Evolutionary conservation across 2,329 filamentous ascomycete genomes (phyloP).

Genomic region (Alternaria consortialis): DNA sequence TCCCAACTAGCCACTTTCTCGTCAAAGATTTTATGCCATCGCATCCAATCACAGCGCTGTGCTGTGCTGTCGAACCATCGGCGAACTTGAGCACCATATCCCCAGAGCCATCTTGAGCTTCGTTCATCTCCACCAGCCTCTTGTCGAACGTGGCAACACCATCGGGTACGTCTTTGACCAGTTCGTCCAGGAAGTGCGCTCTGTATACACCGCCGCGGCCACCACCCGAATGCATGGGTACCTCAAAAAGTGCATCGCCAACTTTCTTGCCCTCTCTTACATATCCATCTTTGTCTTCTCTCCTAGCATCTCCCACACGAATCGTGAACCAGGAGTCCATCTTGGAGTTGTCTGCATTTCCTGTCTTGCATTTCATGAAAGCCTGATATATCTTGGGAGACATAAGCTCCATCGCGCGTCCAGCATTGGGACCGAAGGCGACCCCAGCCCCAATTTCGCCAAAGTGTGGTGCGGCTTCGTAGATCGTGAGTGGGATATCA

Average conservation of each 20-base stretch:
- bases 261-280: conserved; percentile 42
- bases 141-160: conserved; percentile 57
- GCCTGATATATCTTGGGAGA: conserved; percentile 53
- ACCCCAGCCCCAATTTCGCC: conserved; percentile 68
- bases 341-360: conserved; percentile 45
- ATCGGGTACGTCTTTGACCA: conserved; percentile 59
- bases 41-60: conserved; percentile 66
- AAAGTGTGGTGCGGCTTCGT: conserved; percentile 65
- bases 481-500: conserved; percentile 60
- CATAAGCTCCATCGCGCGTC: conserved; percentile 64
- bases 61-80: conserved; percentile 58
- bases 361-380: conserved; percentile 55
- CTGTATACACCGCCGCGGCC: conserved; percentile 56
- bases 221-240: conserved; percentile 32
- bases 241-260: conserved; percentile 42
- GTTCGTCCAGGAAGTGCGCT: conserved; percentile 60
- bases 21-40: conserved; percentile 71
- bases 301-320: conserved; percentile 44
- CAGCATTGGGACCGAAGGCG: conserved; percentile 64
- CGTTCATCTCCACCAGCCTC: conserved; percentile 41
- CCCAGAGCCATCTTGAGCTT: conserved; percentile 42
- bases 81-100: conserved; percentile 54
- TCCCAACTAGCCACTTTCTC: conserved; percentile 63
- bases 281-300: conserved; percentile 40
- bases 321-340: conserved; percentile 41